Base-by-base conservation (phyloP, 2,329 filamentous ascomycete genomes). In the Aspergillus nomiae region DNA sequence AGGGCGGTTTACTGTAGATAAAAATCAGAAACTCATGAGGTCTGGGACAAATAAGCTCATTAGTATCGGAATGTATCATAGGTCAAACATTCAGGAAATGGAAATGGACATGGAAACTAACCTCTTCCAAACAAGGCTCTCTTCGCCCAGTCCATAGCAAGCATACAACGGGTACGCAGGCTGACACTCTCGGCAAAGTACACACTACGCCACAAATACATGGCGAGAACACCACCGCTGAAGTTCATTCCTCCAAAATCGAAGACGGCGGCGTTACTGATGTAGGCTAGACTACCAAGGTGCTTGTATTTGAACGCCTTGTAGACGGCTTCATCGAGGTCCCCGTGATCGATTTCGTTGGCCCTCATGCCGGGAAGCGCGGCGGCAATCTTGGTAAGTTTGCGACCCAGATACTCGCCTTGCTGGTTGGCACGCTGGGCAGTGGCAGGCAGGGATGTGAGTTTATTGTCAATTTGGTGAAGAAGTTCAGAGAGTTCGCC, bases 91-190 rank as follows among this genome's bases (percentile, higher is more conserved):
- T 3, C 38, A 48, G 1, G 19, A 28, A 54, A 54, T 36, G 19
- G 36, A 57, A 6, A 14, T 21, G 19, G 36, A 57, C 2, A 14
- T 21, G 41, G 45, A 53, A 62, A 83, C 89, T 82, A 80, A 97
- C 94, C 95, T 89, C 95, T 86, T 69, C 95, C 95, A 82, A 99
- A 99, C 26, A 99, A 79, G 14, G 92, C 92, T 76, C 96, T 86
- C 87, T 98, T 99, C n/a, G 88, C 89, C 95, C 95, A 99, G 77
- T 99, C 95, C 95, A 99, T 97, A 21, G 93, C 93, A 78, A 99
- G 84, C 73, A 99, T 80, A 67, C 92, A 87, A 66, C 94, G 87
- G 30, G 95, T 99, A 69, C 95, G 84, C 63, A 98, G 85, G 78
- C 94, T 97, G 55, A 99, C 95, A 74, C 92, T 97, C 83, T 99